A percentile compares a stretch with the other conserved stretches of the same genome.
Evolutionary conservation across 305 asterid species (phyloP).

Genomic region (Fraxinus greggii): DNA sequence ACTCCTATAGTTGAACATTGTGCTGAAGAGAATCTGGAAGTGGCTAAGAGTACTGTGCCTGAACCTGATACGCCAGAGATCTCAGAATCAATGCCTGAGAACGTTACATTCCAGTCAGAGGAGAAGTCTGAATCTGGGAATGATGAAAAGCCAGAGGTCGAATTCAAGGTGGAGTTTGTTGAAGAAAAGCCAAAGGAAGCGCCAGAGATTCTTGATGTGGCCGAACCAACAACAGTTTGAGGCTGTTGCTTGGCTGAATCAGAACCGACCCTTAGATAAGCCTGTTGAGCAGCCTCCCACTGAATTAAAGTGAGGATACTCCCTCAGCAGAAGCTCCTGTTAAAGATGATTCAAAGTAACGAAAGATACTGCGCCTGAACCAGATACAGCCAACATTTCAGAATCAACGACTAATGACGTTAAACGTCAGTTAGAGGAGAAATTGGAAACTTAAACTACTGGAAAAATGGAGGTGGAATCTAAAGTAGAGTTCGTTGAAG

Average conservation of each 20-base stretch:
- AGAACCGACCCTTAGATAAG: constrained; percentile 25
- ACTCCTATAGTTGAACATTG: no score
- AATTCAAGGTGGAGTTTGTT: neutral
- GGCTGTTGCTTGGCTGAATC: neutral
- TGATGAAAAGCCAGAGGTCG: constrained; percentile 14
- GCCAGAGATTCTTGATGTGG: constrained; percentile 14
- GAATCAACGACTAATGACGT: constrained; percentile 4
- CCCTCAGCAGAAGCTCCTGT: neutral
- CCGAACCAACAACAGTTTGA: constrained; percentile 2
- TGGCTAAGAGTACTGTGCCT: no score
- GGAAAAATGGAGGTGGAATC: constrained; percentile 20
- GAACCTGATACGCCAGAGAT: no score
- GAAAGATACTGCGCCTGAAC: constrained; percentile 23
- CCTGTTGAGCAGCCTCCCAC: constrained; percentile 17
- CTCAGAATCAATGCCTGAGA: no score
- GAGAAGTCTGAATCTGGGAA: no score
- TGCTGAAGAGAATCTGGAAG: no score
- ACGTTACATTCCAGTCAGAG: no score
- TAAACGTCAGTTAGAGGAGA: constrained; percentile 24
- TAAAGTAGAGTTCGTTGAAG: constrained; percentile 21
- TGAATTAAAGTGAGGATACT: constrained; percentile 21
- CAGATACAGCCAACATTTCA: neutral
- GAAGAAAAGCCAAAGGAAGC: constrained; percentile 21
- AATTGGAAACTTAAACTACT: constrained; percentile 23
- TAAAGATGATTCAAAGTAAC: neutral